Evolutionary conservation across 2,329 filamentous ascomycete genomes (phyloP), one percentile per base, ranked within the genome.

Genomic region (Trichoderma atrobrunneum): DNA sequence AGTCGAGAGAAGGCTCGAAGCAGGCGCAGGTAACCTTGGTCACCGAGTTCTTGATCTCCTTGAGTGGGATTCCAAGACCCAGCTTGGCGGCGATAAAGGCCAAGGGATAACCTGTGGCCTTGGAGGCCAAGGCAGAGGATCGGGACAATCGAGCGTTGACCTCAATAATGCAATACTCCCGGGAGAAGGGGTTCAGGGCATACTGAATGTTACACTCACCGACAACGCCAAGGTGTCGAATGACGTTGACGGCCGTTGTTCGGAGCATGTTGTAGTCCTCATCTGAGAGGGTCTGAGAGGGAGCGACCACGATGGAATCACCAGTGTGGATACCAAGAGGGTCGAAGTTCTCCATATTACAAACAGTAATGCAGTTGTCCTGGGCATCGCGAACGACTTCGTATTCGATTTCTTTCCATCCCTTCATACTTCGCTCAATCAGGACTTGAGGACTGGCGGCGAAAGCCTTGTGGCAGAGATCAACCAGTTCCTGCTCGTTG

Each of bases 321-420:
- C 96, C 96, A 3, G 96, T 99, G 80, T 98, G 96, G 74, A 98
- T 98, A 78, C 96, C 96, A 1, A 99, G 90, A 70, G 96, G 96
- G 81, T 99, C 96, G 79, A 99, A 99, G 85, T 99, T 99, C 85
- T 99, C 96, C 96, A 99, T 98, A 86, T 99, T 99, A 83, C 96
- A 99, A 74, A 99, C 96, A 7, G 96, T 99, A 81, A 99, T 98
- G 81, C 96, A 99, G 87, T 98, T 98, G 85, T 99, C 95, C 77
- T 94, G 91, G 72, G 91, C 92, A 85, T 98, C 96, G 78, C 96
- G 92, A 54, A 99, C 96, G 74, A 98, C 96, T 82, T 99, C 96
- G 80, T 98, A 99, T 82, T 99, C 96, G 74, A 98, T 97, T 83
- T 99, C 96, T 83, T 99, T 99, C 96, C 96, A 99, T 73, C 96